phyloP scores from a whole-genome alignment of 2,329 filamentous ascomycete species.

The Falciphora oryzae region DNA sequence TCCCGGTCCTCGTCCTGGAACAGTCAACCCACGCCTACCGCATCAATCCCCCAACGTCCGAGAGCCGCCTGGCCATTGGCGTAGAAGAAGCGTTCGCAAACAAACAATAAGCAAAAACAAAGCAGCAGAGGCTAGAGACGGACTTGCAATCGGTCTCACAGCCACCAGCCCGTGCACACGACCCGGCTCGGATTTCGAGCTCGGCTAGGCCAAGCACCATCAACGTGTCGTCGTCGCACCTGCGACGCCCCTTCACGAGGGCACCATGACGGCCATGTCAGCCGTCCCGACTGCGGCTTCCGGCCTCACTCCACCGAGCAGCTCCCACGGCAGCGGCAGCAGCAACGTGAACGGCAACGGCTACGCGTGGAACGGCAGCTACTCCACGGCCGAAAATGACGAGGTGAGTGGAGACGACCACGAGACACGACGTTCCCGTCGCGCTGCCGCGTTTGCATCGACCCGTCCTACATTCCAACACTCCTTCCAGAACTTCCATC shows the following conservation, averaged over 20 bases:
- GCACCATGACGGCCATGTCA: slow-evolving; percentile 32
- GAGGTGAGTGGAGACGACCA: slow-evolving; percentile 15
- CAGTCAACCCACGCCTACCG: neutral
- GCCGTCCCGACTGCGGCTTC: slow-evolving; percentile 38
- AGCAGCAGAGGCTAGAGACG: neutral
- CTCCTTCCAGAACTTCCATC: neutral
- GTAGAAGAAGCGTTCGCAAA: neutral
- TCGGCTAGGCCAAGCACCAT: neutral
- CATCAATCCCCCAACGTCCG: neutral
- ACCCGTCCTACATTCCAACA: neutral
- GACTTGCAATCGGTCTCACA: neutral
- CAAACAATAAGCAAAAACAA: neutral
- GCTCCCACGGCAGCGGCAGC: slow-evolving; percentile 37
- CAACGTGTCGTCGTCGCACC: neutral
- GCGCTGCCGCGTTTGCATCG: neutral
- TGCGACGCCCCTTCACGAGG: neutral
- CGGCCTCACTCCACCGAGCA: slow-evolving; percentile 42
- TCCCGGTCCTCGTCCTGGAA: neutral
- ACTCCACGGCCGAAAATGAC: slow-evolving; percentile 7
- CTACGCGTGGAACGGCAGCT: slow-evolving; percentile 21
- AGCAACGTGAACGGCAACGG: slow-evolving; percentile 16
- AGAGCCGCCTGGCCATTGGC: neutral
- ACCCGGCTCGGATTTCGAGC: neutral
- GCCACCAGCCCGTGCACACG: neutral
- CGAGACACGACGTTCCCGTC: neutral